phyloP scores from a whole-genome alignment of 1,284 basidiomycete species.

The Ceratobasidium sp. region DNA sequence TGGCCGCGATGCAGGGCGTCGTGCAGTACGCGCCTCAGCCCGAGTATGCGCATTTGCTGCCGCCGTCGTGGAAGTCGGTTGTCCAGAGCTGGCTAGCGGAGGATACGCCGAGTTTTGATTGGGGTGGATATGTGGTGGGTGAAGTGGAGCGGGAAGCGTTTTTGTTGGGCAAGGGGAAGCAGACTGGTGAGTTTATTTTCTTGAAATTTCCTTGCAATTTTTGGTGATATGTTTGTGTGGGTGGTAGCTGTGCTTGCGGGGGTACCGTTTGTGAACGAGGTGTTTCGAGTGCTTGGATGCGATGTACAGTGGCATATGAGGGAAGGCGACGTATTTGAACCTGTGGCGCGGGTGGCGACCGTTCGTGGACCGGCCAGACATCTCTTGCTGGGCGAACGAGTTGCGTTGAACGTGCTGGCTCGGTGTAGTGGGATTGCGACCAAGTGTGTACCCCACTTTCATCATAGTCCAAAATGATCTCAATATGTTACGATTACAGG shows the following conservation, averaged over 20 bases:
- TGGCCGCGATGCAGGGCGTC: conserved; percentile 31
- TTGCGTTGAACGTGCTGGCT: conserved; percentile 94
- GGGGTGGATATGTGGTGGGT: conserved; percentile 97
- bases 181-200: conserved; percentile 48
- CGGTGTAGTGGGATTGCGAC: conserved; percentile 98
- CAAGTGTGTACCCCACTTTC: conserved; percentile 71
- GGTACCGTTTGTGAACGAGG: conserved; percentile 95
- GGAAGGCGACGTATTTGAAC: conserved; percentile 86
- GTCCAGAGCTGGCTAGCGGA: conserved; percentile 90
- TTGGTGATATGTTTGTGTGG: not conserved
- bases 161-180: conserved; percentile 87
- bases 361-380: conserved; percentile 91
- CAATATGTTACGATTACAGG: conserved; percentile 61
- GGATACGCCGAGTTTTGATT: conserved; percentile 97
- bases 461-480: not conserved
- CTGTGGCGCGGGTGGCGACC: conserved; percentile 91
- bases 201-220: not conserved
- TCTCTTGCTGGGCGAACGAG: conserved; percentile 93
- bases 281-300: conserved; percentile 93
- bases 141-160: conserved; percentile 89
- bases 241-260: conserved; percentile 87
- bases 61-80: conserved; percentile 90
- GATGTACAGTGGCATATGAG: conserved; percentile 94
- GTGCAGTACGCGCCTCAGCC: conserved; percentile 18
- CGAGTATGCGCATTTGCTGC: conserved; percentile 79